phyloP scores from a whole-genome alignment of 768 basidiomycete species.

The Hericium alpestre region DNA sequence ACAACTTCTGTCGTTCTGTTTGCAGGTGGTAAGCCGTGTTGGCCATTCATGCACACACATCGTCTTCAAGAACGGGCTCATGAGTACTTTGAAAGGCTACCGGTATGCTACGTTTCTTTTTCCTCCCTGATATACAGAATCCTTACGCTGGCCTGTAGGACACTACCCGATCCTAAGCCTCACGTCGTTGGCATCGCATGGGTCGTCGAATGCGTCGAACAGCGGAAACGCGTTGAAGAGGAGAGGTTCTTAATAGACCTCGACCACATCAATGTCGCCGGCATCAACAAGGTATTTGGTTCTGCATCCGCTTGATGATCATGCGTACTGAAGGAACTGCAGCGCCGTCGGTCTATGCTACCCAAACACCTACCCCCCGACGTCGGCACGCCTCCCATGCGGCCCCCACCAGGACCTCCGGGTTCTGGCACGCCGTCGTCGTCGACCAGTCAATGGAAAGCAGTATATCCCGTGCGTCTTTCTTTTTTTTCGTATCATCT shows the following conservation, averaged over 20 bases:
- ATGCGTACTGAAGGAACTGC: constrained; percentile 1
- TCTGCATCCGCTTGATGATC: background rate
- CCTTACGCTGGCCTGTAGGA: constrained; percentile 23
- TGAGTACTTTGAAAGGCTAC: constrained; percentile 65
- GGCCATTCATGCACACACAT: constrained; percentile 74
- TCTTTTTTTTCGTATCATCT: background rate
- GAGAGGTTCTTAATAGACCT: constrained; percentile 54
- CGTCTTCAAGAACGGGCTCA: constrained; percentile 73
- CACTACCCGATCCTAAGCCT: constrained; percentile 60
- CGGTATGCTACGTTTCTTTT: constrained; percentile 30
- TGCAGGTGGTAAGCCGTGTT: constrained; percentile 51
- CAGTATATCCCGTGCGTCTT: background rate
- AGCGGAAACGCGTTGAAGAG: constrained; percentile 53
- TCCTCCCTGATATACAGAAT: background rate
- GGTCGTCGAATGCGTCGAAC: constrained; percentile 82
- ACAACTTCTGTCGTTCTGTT: background rate
- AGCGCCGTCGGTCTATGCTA: constrained; percentile 70
- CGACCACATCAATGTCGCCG: constrained; percentile 42
- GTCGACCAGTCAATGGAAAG: constrained; percentile 13
- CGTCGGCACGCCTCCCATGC: background rate
- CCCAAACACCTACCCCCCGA: constrained; percentile 38
- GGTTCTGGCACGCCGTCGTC: constrained; percentile 1
- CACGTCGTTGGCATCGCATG: constrained; percentile 75
- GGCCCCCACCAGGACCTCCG: background rate
- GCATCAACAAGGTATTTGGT: constrained; percentile 47